Evolutionary conservation across 2,329 filamentous ascomycete species (phyloP), one percentile per base, ranked within the genome.

Genomic region (Cercospora nicotianae): DNA sequence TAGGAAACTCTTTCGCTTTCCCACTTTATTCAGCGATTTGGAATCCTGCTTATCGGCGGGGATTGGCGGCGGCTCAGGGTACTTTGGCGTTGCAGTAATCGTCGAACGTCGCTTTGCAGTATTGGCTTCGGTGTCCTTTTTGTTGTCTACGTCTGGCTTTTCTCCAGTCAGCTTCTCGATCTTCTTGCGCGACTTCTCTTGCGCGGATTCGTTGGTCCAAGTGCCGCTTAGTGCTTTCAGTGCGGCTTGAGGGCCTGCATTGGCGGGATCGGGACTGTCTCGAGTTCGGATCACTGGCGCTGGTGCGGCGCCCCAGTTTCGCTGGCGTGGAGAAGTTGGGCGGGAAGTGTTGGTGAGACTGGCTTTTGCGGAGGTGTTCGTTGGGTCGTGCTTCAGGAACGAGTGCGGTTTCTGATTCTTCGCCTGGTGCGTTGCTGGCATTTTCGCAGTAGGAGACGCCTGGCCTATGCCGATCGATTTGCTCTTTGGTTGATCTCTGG

Each of bases 1-100:
- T 65, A 83, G 71, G 67, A 84, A 80, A 68, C 81, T 83, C 76
- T 83, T 84, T 66, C 82, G 77, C 75, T 83, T 84, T 63, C 78
- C 77, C 55, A 82, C 75, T 66, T 77, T 79, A 12, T 74, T 70
- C 10, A 65, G 60, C 23, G 69, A 71, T 48, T 68, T 71, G 5
- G 64, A 59, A 23, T 70, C 69, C 8, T 68, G 64, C 16, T 39
- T 57, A 6, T 63, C 48, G 4, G 53, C 63, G 1, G 68, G 70
- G 6, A 62, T 65, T 1, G 59, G 62, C 7, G 70, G 70, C 18
- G 70, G 68, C 7, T 28, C 60, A 1, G 73, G 74, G n/a, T 75
- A 73, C 45, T 72, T 74, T 1, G 72, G 72, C 23, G 72, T 72
- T 13, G 75, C 74, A 5, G 72, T 76, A 33, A 75, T 72, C 0